These are phyloP conservation scores for Phytophthora agathidicida DNA, from an alignment of 352 stramenopile species.

Conservation along the genomic window DNA sequence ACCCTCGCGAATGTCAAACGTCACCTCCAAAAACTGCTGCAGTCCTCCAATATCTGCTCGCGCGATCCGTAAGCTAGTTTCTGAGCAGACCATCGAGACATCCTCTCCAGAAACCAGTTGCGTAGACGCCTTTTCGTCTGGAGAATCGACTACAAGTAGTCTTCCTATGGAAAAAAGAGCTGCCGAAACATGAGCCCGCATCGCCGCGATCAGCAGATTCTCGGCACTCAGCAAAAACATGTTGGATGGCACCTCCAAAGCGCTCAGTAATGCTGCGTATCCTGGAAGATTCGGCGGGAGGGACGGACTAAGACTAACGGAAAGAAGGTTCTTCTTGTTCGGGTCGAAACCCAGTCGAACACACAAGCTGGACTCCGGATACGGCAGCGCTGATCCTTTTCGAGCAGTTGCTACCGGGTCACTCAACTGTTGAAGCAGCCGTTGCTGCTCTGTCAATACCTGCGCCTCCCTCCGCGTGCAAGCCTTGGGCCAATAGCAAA, in stretches of 20 bases:
- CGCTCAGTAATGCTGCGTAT: slow-evolving; percentile 56
- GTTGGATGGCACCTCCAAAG: slow-evolving; percentile 76
- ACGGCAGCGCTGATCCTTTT: slow-evolving; percentile 37
- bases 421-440: slow-evolving; percentile 60
- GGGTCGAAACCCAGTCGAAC: slow-evolving; percentile 68
- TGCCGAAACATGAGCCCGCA: slow-evolving; percentile 77
- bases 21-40: slow-evolving; percentile 79
- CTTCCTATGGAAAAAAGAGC: slow-evolving; percentile 76
- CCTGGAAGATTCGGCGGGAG: slow-evolving; percentile 68
- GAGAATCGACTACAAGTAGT: slow-evolving; percentile 72
- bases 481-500: slow-evolving; percentile 85
- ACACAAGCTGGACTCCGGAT: slow-evolving; percentile 73
- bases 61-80: slow-evolving; percentile 66
- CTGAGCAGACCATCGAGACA: slow-evolving; percentile 64
- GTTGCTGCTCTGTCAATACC: slow-evolving; percentile 62
- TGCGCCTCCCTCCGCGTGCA: slow-evolving; percentile 65
- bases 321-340: slow-evolving; percentile 66
- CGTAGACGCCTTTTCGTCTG: slow-evolving; percentile 48
- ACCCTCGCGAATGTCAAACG: slow-evolving; percentile 81
- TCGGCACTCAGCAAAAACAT: slow-evolving; percentile 81
- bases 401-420: slow-evolving; percentile 35
- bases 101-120: slow-evolving; percentile 79
- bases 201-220: slow-evolving; percentile 74
- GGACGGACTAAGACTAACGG: slow-evolving; percentile 64
- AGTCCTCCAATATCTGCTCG: slow-evolving; percentile 79